phyloP scores from a whole-genome alignment of 2,329 filamentous ascomycete genomes.

The Hypomyces perniciosus region DNA sequence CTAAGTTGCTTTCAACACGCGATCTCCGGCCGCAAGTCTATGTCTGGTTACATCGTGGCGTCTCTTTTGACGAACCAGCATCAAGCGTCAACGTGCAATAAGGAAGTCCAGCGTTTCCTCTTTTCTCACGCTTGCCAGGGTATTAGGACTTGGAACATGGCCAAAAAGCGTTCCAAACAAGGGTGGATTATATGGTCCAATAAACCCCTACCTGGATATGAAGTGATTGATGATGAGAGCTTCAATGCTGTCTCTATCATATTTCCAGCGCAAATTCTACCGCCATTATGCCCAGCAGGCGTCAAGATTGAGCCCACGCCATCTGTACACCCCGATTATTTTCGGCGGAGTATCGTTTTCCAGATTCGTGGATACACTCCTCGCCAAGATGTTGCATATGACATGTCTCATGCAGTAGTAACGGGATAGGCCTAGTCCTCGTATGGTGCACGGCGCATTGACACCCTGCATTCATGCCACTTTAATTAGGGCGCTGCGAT shows the following conservation, averaged over 20 bases:
- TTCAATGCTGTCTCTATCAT: not conserved
- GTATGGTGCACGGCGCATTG: not conserved
- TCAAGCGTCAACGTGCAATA: slow-evolving; percentile 8
- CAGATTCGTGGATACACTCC: not conserved
- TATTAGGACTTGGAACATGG: not conserved
- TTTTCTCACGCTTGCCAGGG: slow-evolving; percentile 18
- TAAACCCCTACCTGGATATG: too few species aligned
- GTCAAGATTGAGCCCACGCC: too few species aligned
- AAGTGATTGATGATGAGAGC: too few species aligned
- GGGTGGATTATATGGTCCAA: too few species aligned
- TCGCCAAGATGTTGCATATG: not conserved
- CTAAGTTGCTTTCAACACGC: not conserved
- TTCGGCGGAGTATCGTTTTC: not conserved
- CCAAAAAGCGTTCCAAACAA: too few species aligned
- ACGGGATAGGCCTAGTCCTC: not conserved
- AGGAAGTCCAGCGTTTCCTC: slow-evolving; percentile 21
- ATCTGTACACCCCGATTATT: not conserved
- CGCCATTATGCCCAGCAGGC: not conserved
- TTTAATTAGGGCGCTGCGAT: not conserved
- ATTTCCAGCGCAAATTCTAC: not conserved
- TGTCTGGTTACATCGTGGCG: slow-evolving; percentile 13
- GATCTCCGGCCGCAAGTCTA: slow-evolving; percentile 1
- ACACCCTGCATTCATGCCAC: not conserved
- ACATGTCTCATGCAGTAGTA: not conserved
- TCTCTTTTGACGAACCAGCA: slow-evolving; percentile 8